phyloP scores from a whole-genome alignment of 495 filamentous ascomycete genomes.

The Pyrenopolyporus hunteri region DNA sequence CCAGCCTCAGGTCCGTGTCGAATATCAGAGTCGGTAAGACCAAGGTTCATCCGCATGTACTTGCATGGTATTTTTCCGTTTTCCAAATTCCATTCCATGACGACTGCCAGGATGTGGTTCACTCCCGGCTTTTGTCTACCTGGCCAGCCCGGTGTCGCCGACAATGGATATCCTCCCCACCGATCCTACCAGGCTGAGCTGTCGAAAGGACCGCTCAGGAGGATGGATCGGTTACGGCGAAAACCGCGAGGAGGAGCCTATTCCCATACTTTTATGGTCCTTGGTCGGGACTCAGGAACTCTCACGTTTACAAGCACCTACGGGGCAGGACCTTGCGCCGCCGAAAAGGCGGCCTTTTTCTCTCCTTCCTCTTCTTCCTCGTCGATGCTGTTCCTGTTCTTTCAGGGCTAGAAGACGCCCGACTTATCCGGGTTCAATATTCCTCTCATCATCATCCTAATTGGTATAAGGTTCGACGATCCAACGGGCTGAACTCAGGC shows the following conservation, averaged over 20 bases:
- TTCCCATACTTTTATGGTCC: neutral
- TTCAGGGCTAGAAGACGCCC: neutral
- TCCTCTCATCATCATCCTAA: neutral
- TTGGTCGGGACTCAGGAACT: neutral
- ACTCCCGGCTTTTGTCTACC: neutral
- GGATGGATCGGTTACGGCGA: neutral
- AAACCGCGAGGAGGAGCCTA: neutral
- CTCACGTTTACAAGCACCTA: neutral
- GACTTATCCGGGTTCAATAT: neutral
- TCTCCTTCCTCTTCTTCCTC: too few relatives aligned
- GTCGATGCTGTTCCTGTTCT: too few relatives aligned
- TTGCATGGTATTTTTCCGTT: too few relatives aligned
- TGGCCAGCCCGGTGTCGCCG: constrained; percentile 12
- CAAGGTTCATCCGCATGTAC: neutral
- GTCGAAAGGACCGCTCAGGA: neutral
- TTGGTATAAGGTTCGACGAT: neutral
- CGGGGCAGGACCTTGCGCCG: neutral
- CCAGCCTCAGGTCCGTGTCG: constrained; percentile 4
- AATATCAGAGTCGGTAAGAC: neutral
- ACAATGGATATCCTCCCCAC: constrained; percentile 22
- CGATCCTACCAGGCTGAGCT: constrained; percentile 14
- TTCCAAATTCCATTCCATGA: too few relatives aligned
- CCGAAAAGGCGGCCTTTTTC: neutral
- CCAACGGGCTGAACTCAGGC: neutral
- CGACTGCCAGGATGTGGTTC: neutral